phyloP scores from a whole-genome alignment of 164 flowering plant species.

The Paratinospora sagittata region DNA sequence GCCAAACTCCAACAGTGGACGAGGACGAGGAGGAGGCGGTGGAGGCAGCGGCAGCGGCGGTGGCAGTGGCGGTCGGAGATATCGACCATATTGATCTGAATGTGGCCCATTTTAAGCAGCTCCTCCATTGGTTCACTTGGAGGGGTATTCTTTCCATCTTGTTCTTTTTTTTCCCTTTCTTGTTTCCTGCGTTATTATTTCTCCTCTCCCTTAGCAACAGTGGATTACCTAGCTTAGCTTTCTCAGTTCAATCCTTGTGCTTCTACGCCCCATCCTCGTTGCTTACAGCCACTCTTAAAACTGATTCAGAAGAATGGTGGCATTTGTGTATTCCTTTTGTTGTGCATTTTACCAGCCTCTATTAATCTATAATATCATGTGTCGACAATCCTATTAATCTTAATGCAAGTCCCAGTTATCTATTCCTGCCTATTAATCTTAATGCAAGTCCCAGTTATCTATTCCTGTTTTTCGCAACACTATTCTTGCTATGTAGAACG shows the following conservation, averaged over 20 bases:
- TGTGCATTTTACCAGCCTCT: no score
- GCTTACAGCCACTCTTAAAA: neutral
- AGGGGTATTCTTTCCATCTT: neutral
- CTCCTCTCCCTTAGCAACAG: neutral
- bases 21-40: constrained; percentile 1
- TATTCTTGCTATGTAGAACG: no score
- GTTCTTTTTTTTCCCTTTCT: neutral
- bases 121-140: neutral
- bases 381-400: no score
- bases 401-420: no score
- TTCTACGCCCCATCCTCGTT: neutral
- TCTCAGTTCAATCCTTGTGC: no score
- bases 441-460: no score
- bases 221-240: neutral
- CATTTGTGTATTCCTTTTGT: no score
- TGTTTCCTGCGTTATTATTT: no score
- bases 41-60: constrained; percentile 9
- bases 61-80: constrained; percentile 29
- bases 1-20: neutral
- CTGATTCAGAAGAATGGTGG: no score
- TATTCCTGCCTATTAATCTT: no score
- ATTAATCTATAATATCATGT: no score
- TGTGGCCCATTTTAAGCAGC: neutral
- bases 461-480: no score
- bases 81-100: constrained; percentile 26